phyloP scores from a whole-genome alignment of 1,139 yeast species.

The Pichia sp. region DNA sequence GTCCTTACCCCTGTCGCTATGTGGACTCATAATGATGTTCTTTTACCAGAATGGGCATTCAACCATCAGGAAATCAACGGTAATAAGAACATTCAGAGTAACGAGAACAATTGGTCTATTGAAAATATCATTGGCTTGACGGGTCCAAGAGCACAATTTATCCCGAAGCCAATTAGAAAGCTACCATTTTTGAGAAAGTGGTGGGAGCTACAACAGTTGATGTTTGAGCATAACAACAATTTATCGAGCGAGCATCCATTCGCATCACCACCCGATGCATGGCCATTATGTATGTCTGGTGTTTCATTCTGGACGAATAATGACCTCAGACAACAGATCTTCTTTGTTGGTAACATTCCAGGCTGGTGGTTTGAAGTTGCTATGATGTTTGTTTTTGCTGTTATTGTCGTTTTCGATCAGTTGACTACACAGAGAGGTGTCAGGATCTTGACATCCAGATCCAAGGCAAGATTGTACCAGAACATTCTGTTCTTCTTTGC shows the following conservation, averaged over 20 bases:
- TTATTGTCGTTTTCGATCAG: slow-evolving; percentile 65
- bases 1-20: slow-evolving; percentile 84
- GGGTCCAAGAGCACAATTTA: slow-evolving; percentile 54
- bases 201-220: slow-evolving; percentile 77
- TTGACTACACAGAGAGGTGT: slow-evolving; percentile 68
- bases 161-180: slow-evolving; percentile 48
- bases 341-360: slow-evolving; percentile 79
- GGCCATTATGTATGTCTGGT: slow-evolving; percentile 93
- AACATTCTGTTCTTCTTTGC: slow-evolving; percentile 78
- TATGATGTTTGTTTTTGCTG: slow-evolving; percentile 59
- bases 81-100: slow-evolving; percentile 67
- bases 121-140: slow-evolving; percentile 63
- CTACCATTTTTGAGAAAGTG: slow-evolving; percentile 79
- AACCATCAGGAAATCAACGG: slow-evolving; percentile 93
- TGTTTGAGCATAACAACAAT: slow-evolving; percentile 91
- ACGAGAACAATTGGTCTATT: slow-evolving; percentile 66
- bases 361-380: slow-evolving; percentile 90
- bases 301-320: slow-evolving; percentile 92
- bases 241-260: slow-evolving; percentile 89
- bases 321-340: slow-evolving; percentile 60
- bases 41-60: slow-evolving; percentile 93
- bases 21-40: slow-evolving; percentile 86
- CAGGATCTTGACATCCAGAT: slow-evolving; percentile 47
- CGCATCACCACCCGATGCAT: slow-evolving; percentile 84
- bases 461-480: slow-evolving; percentile 70